A percentile compares a stretch with the other conserved stretches of the same genome.
Conservation (phyloP, 1,284 basidiomycete genomes). For the Volvariella volvacea region DNA sequence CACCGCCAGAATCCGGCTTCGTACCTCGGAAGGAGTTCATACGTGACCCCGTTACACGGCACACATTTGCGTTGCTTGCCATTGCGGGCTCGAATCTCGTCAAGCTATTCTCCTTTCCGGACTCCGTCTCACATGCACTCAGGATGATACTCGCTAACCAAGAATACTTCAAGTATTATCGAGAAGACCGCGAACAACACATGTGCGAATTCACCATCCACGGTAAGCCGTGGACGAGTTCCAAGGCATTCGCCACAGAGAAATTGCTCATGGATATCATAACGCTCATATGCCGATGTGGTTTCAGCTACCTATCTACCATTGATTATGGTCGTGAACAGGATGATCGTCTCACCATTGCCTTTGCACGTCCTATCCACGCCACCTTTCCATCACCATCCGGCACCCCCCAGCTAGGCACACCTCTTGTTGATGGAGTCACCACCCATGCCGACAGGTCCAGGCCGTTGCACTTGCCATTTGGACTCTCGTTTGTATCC, state of each 20-base stretch:
- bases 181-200: conserved; percentile 52
- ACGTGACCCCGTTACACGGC: conserved; percentile 42
- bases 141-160: conserved; percentile 47
- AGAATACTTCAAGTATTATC: conserved; percentile 35
- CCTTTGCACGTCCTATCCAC: conserved; percentile 49
- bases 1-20: conserved; percentile 38
- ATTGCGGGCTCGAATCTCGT: conserved; percentile 56
- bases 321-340: conserved; percentile 72
- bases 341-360: conserved; percentile 64
- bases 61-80: conserved; percentile 61
- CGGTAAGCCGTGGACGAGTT: conserved; percentile 64
- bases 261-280: conserved; percentile 64
- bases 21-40: conserved; percentile 66
- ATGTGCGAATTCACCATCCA: conserved; percentile 60
- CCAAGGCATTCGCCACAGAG: conserved; percentile 60
- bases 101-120: conserved; percentile 63
- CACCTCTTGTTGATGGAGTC: conserved; percentile 23
- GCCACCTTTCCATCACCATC: conserved; percentile 22
- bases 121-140: conserved; percentile 41
- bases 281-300: conserved; percentile 52
- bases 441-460: conserved; percentile 30
- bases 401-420: conserved; percentile 22
- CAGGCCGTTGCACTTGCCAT: conserved; percentile 39
- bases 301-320: conserved; percentile 57
- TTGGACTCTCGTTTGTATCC: conserved; percentile 69